Percentiles rank a stretch among this genome's conserved stretches.
phyloP scores from a whole-genome alignment of 2,329 filamentous ascomycete genomes.

The Aspergillus luchuensis region DNA sequence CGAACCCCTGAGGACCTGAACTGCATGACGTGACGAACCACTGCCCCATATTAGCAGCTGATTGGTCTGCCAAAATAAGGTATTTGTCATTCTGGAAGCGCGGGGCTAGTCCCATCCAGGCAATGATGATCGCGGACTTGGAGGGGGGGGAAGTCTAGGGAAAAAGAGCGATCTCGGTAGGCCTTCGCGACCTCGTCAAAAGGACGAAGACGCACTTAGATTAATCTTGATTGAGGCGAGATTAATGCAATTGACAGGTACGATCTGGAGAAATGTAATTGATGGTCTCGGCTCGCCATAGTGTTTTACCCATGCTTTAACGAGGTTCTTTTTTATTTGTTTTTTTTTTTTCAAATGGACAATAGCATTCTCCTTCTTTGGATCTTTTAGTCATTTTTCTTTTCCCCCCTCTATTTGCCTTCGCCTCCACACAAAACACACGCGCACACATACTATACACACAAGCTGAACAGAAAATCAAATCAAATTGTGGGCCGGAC shows the following conservation, averaged over 20 bases:
- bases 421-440: no score
- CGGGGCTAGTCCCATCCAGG: constrained; percentile 13
- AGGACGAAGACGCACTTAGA: background rate
- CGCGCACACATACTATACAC: no score
- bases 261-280: constrained; percentile 6
- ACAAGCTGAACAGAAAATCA: no score
- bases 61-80: constrained; percentile 26
- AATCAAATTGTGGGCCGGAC: background rate
- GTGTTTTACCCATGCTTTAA: no score
- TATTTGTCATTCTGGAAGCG: constrained; percentile 29
- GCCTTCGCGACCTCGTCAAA: background rate
- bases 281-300: background rate
- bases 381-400: background rate
- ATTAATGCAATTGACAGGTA: constrained; percentile 11
- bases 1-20: constrained; percentile 19
- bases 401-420: background rate
- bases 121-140: constrained; percentile 21
- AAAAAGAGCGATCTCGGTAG: background rate
- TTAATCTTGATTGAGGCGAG: constrained; percentile 3
- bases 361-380: background rate
- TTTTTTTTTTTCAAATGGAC: background rate
- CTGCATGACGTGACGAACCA: constrained; percentile 24
- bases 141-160: no score
- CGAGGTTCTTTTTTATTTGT: no score
- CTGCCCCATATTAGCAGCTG: background rate